These are phyloP conservation scores for Sporisorium graminicola DNA, from an alignment of 1,284 basidiomycete species.

Conservation along the genomic window DNA sequence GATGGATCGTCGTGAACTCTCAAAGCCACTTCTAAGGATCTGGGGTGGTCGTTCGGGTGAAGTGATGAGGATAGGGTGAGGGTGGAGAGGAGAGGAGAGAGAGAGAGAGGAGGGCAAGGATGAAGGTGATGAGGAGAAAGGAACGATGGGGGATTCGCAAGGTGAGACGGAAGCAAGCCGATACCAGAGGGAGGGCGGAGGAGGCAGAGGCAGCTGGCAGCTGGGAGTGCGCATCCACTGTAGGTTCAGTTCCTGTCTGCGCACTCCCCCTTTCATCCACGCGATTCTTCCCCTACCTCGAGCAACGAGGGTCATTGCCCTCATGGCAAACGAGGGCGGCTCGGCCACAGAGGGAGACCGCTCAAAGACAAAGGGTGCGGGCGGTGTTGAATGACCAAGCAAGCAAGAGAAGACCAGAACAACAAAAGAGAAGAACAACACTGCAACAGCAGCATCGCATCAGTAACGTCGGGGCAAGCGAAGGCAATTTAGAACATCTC, in stretches of 20 bases:
- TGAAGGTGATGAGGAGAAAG: too few relatives aligned
- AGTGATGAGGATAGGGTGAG: slow-evolving; percentile 10
- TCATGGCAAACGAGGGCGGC: background rate
- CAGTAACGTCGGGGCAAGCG: background rate
- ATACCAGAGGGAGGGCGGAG: background rate
- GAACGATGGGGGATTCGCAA: too few relatives aligned
- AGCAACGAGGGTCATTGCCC: background rate
- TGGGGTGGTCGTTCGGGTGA: slow-evolving; percentile 3
- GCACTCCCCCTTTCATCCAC: background rate
- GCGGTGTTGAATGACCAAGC: slow-evolving; percentile 25
- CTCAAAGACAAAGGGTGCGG: background rate
- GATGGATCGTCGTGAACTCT: slow-evolving; percentile 39
- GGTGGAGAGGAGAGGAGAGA: slow-evolving; percentile 3
- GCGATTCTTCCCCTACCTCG: background rate
- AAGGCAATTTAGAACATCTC: slow-evolving; percentile 12
- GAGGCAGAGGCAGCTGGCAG: too few relatives aligned
- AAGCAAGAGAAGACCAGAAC: background rate
- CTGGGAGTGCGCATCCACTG: too few relatives aligned
- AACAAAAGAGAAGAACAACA: slow-evolving; percentile 4
- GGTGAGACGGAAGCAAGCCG: slow-evolving; percentile 1
- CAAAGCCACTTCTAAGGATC: slow-evolving; percentile 30
- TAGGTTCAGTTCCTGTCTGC: too few relatives aligned
- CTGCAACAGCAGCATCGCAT: background rate
- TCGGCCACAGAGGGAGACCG: slow-evolving; percentile 14
- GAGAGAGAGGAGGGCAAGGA: background rate